Evolutionary conservation across 1,284 basidiomycete species (phyloP).

Genomic region (Puccinia polysora): DNA sequence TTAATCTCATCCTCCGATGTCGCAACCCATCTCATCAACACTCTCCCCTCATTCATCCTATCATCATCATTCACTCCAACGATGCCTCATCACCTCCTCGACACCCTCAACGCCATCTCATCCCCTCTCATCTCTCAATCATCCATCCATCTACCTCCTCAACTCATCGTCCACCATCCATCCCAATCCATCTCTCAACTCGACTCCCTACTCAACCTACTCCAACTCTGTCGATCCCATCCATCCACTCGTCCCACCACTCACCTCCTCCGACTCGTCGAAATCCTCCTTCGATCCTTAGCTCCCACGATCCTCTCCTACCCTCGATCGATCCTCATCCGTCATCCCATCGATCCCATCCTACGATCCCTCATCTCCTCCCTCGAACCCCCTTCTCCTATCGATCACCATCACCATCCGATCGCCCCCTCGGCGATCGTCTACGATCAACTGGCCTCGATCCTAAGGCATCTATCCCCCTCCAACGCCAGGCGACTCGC

Average conservation of each 20-base stretch:
- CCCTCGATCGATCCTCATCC: too few relatives aligned
- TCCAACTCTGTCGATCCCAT: too few relatives aligned
- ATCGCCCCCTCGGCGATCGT: background rate
- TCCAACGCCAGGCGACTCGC: background rate
- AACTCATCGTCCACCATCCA: background rate
- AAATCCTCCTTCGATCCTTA: too few relatives aligned
- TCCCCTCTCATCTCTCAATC: background rate
- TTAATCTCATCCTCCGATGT: too few relatives aligned
- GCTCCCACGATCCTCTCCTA: too few relatives aligned
- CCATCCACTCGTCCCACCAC: too few relatives aligned
- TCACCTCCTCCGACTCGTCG: too few relatives aligned
- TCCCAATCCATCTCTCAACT: slow-evolving; percentile 16
- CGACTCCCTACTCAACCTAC: too few relatives aligned
- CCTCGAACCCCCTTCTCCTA: background rate
- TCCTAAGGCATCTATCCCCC: slow-evolving; percentile 37
- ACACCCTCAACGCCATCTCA: background rate
- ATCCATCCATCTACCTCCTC: background rate
- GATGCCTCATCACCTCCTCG: background rate
- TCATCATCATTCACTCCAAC: background rate
- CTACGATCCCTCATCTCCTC: slow-evolving; percentile 3
- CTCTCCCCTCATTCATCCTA: too few relatives aligned
- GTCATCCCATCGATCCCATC: background rate
- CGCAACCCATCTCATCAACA: too few relatives aligned
- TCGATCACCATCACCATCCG: slow-evolving; percentile 7
- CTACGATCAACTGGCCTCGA: slow-evolving; percentile 6